Base-by-base conservation (phyloP, 306 rosid species). In the Carpinus viminea region DNA sequence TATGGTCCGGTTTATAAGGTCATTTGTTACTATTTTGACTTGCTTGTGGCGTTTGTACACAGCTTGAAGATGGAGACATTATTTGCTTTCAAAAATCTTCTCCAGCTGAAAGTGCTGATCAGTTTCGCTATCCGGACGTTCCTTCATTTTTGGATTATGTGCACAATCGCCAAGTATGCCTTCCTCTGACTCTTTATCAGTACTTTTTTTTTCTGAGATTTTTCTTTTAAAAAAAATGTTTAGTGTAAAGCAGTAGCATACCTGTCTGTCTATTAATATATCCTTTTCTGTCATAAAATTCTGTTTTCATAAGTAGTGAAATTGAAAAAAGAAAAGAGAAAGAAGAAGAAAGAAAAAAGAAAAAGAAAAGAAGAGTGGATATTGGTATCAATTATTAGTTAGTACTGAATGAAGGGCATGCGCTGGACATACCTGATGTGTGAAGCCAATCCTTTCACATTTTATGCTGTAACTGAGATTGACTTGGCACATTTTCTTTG, bases 11-110 rank as follows among this genome's bases (percentile, higher is more conserved):
- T 78, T 12, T 38, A 4, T 60, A 77, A 43, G 71, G 46, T 70
- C 69, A n/a, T 45, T n/a, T 72, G 17, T 68, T 69, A 41, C 45
- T 51, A 2, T 66, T 18, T 82, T 77, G 43, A 72, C 38, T 45
- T 76, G 73, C 43, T 74, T 74, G 43, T 77, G 57, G 54, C 66
- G 48, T 80, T 74, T 74, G 72, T 71, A 31, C 81, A 50, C 89
- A 96, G 99, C 87, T 96, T 75, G 98, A 96, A 86, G 98, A 96
- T 83, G 99, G 99, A 46, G 99, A 96, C 80, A 91, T 96, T 79
- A 55, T 96, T 51, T 96, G 98, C 88, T 91, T 88, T 82, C 99
- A 96, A 81, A 96, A 93, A 81, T 83, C 90, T 73, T 80, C 77
- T 78, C 73, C 86, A 26, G 77, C 72, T 60, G 94, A 88, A 69